phyloP scores from a whole-genome alignment of 2,329 filamentous ascomycete genomes.

The Penicillium sp. region DNA sequence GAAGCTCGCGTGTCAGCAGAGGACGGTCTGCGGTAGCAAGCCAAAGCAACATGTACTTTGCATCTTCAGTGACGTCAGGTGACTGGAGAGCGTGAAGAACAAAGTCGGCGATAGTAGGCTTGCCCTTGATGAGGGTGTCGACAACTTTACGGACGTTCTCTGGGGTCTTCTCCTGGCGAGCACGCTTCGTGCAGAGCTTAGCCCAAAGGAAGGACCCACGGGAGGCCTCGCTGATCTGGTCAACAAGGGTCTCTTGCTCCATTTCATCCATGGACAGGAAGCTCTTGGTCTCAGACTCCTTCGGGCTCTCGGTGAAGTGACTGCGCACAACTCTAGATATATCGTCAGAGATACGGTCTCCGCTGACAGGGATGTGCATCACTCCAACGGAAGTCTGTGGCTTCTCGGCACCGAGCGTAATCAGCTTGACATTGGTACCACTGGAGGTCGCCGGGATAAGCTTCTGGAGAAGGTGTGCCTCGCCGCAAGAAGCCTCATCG shows the following conservation, averaged over 20 bases:
- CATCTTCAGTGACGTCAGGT: slow-evolving; percentile 30
- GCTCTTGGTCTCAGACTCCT: not conserved
- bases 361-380: slow-evolving; percentile 27
- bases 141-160: slow-evolving; percentile 32
- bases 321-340: slow-evolving; percentile 35
- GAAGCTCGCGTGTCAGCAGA: slow-evolving; percentile 34
- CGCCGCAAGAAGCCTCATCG: slow-evolving; percentile 37
- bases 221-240: slow-evolving; percentile 35
- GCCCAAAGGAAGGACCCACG: slow-evolving; percentile 44
- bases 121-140: slow-evolving; percentile 27
- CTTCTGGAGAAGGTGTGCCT: slow-evolving; percentile 29
- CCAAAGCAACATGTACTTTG: slow-evolving; percentile 38
- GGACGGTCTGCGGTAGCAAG: slow-evolving; percentile 41
- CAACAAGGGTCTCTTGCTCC: slow-evolving; percentile 35
- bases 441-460: slow-evolving; percentile 26
- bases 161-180: slow-evolving; percentile 27
- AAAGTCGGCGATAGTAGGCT: slow-evolving; percentile 34
- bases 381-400: slow-evolving; percentile 11
- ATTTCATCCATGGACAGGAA: slow-evolving; percentile 31
- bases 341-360: slow-evolving; percentile 41
- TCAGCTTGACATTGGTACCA: slow-evolving; percentile 29
- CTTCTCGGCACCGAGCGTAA: slow-evolving; percentile 32
- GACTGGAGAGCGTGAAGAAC: slow-evolving; percentile 29
- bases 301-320: slow-evolving; percentile 23
- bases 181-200: slow-evolving; percentile 36